Base-by-base conservation (phyloP, 768 basidiomycete species). In the Baorangia bicolor region DNA sequence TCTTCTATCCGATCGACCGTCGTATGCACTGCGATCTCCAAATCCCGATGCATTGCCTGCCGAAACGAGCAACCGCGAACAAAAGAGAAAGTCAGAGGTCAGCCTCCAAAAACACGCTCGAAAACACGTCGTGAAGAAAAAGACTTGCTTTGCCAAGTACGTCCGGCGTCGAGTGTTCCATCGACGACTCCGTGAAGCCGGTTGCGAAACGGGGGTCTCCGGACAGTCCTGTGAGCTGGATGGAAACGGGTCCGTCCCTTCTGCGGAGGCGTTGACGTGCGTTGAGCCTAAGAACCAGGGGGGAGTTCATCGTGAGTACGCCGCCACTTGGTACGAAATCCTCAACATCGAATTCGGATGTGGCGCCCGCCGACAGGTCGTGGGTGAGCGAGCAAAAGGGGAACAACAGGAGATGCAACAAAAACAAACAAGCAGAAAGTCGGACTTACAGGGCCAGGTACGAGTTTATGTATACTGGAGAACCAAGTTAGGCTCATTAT, bases 381-480 rank as follows among this genome's bases (percentile, higher is more conserved):
- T 13, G 9, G 23, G 4, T 8, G 6, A 39, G 25, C 25, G 18
- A 35, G 30, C 16, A 11, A 41, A 38, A 14, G 10, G 7, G 3
- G 34, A n/a, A 4, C 16, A 5, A 21, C 25, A 30, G n/a, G 37
- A 14, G 25, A 0, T 16, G 20, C 6, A n/a, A 27, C 25, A 20
- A 20, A 31, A 30, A 18, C 2, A 31, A 30, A 18, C 2, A 20
- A 31, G 37, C 12, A 14, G 12, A 13, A 28, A n/a, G 35, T 21
- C 18, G 9, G 23, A 63, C 69, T 52, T 52, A 73, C 68, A 69
- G 74, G 5, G 83, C 81, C 9, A 85, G 74, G 60, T 83, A 82
- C 9, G 82, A 80, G 58, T 84, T 84, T 14, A 80, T 71, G 59
- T 84, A 84, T 25, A 85, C 81, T 84, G 40, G 7, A 28, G 0